phyloP scores from a whole-genome alignment of 352 stramenopile species.

The Phytophthora agathidicida region DNA sequence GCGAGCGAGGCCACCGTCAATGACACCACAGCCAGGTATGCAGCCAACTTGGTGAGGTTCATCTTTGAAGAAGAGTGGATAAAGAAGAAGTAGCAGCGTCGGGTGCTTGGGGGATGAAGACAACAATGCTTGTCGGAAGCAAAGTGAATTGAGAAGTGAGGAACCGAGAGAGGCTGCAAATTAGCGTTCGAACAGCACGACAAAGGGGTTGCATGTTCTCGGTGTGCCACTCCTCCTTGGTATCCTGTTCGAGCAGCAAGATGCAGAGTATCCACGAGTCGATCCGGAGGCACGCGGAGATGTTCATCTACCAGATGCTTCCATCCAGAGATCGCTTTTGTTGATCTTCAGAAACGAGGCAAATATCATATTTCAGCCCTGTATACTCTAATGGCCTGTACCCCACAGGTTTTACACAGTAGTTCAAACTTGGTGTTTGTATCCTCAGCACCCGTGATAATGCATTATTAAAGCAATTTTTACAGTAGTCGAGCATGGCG shows the following conservation, averaged over 20 bases:
- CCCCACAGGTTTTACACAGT: too few relatives aligned
- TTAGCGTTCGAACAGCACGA: slow-evolving; percentile 6
- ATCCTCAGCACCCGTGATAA: too few relatives aligned
- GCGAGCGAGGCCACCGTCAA: slow-evolving; percentile 15
- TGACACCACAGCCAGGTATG: slow-evolving; percentile 23
- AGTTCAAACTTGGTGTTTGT: too few relatives aligned
- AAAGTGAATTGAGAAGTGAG: slow-evolving; percentile 30
- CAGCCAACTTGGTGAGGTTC: slow-evolving; percentile 27
- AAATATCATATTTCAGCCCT: too few relatives aligned
- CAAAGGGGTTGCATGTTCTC: background rate
- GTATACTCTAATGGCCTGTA: too few relatives aligned
- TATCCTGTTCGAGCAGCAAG: slow-evolving; percentile 9
- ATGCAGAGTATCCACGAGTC: slow-evolving; percentile 6
- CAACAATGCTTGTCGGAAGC: slow-evolving; percentile 18
- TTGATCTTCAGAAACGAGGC: slow-evolving; percentile 10
- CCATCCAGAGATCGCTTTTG: slow-evolving; percentile 8
- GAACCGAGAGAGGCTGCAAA: background rate
- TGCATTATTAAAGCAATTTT: too few relatives aligned
- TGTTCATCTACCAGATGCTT: slow-evolving; percentile 14
- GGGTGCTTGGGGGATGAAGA: slow-evolving; percentile 1
- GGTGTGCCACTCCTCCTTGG: background rate
- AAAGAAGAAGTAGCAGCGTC: background rate
- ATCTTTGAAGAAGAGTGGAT: slow-evolving; percentile 23
- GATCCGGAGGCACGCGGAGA: slow-evolving; percentile 8
- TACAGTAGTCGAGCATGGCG: slow-evolving; percentile 13